Percentiles rank a stretch among this genome's conserved stretches.
Evolutionary conservation across 1,284 basidiomycete species (phyloP).

Genomic region (Vanrija pseudolonga): DNA sequence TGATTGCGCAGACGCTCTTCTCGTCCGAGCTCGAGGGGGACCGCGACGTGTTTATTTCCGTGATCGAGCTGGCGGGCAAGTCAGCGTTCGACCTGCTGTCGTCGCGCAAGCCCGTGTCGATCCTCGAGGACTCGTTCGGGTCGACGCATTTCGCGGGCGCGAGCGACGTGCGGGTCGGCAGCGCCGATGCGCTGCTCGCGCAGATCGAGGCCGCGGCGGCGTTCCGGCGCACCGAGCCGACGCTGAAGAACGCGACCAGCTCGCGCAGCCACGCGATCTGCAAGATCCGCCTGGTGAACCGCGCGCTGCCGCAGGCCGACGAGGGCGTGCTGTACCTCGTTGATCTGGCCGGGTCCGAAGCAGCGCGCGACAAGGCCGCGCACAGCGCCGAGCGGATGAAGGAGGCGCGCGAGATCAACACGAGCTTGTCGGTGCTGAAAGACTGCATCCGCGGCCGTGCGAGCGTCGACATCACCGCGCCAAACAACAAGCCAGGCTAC

Average conservation of each 20-base stretch:
- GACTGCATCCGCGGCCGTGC: slow-evolving; percentile 3
- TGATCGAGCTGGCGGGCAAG: not conserved
- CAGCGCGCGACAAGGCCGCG: not conserved
- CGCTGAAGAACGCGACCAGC: not conserved
- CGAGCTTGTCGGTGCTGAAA: not conserved
- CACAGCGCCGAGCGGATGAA: slow-evolving; percentile 2
- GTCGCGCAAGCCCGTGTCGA: not conserved
- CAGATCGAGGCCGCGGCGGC: not conserved
- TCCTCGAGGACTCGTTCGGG: slow-evolving; percentile 1
- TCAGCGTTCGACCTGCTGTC: not conserved
- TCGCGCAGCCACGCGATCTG: slow-evolving; percentile 3
- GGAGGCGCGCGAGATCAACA: slow-evolving; percentile 5
- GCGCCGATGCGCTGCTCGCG: not conserved
- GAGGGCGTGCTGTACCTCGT: not conserved
- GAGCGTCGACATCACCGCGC: not conserved
- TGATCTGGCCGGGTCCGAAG: slow-evolving; percentile 1
- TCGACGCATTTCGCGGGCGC: not conserved
- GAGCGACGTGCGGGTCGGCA: not conserved
- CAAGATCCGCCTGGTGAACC: not conserved
- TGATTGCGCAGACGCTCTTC: not conserved
- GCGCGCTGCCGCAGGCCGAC: not conserved
- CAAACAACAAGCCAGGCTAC: not conserved
- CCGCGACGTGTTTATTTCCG: not conserved
- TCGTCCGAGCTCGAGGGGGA: not conserved
- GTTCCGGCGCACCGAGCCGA: slow-evolving; percentile 1